These are phyloP conservation scores for Rubia tinctorum DNA, from an alignment of 305 asterid genomes.

Conservation along the genomic window DNA sequence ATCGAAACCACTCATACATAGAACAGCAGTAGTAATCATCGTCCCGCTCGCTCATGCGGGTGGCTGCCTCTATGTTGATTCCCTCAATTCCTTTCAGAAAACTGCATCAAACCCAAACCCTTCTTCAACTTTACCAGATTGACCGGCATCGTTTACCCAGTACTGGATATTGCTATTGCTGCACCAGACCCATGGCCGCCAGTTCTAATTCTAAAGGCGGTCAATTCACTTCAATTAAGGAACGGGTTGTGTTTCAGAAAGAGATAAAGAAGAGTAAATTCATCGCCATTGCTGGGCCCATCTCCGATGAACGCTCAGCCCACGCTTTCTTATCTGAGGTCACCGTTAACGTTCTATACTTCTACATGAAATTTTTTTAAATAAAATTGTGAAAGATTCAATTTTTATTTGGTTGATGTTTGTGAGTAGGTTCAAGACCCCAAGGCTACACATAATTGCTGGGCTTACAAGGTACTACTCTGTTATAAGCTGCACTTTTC, in stretches of 20 bases:
- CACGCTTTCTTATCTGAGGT: slow-evolving; percentile 80
- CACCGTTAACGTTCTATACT: neutral
- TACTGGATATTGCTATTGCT: neutral
- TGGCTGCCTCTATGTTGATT: neutral
- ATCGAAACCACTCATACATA: too few species aligned
- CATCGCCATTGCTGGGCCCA: slow-evolving; percentile 79
- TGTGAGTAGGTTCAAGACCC: slow-evolving; percentile 64
- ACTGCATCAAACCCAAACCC: neutral
- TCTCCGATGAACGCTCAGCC: slow-evolving; percentile 72
- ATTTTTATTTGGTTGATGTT: neutral
- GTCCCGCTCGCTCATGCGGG: slow-evolving; percentile 4
- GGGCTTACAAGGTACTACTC: slow-evolving; percentile 83
- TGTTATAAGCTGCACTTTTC: neutral
- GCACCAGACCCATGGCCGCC: slow-evolving; percentile 31
- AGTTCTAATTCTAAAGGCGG: slow-evolving; percentile 24
- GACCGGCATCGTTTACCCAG: neutral
- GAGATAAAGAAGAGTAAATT: slow-evolving; percentile 89
- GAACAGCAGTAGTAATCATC: neutral
- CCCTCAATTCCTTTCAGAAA: slow-evolving; percentile 8
- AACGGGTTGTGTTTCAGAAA: slow-evolving; percentile 54
- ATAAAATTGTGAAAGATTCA: neutral
- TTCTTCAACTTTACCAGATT: neutral
- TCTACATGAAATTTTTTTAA: neutral
- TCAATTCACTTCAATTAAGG: slow-evolving; percentile 65
- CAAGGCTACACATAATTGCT: slow-evolving; percentile 90